Conservation (phyloP, 2,329 filamentous ascomycete species). For the Neonectria magnoliae region DNA sequence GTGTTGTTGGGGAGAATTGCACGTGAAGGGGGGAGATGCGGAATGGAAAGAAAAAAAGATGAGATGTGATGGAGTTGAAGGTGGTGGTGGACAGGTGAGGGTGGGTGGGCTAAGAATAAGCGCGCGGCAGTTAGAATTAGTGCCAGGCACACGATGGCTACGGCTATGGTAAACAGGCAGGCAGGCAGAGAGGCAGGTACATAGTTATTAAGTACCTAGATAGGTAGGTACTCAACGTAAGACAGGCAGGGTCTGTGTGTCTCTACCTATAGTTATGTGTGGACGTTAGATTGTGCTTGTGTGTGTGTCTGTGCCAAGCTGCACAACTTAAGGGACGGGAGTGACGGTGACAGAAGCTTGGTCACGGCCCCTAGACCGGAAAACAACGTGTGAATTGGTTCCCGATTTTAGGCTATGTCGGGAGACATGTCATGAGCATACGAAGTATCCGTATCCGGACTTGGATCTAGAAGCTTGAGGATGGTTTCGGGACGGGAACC, state of each 20-base stretch:
- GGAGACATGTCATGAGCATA: background rate
- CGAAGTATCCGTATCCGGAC: background rate
- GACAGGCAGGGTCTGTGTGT: background rate
- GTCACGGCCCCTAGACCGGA: background rate
- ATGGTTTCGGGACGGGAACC: background rate
- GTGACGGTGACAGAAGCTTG: background rate
- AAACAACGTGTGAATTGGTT: background rate
- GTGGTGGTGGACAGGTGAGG: background rate
- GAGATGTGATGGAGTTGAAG: conserved; percentile 2
- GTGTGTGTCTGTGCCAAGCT: too few relatives aligned
- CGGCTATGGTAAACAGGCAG: background rate
- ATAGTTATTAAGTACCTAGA: too few relatives aligned
- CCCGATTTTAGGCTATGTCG: background rate
- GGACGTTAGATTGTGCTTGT: too few relatives aligned
- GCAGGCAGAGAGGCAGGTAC: background rate
- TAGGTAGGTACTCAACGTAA: too few relatives aligned
- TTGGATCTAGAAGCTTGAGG: background rate
- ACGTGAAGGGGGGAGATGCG: conserved; percentile 8
- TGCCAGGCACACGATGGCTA: background rate
- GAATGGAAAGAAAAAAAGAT: background rate
- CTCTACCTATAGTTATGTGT: too few relatives aligned
- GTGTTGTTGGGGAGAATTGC: conserved; percentile 19
- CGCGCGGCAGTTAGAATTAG: conserved; percentile 21
- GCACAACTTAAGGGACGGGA: background rate
- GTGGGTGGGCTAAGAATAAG: conserved; percentile 3